These are phyloP conservation scores for Cornus suecica DNA, from an alignment of 148 eudicot species.

Conservation along the genomic window DNA sequence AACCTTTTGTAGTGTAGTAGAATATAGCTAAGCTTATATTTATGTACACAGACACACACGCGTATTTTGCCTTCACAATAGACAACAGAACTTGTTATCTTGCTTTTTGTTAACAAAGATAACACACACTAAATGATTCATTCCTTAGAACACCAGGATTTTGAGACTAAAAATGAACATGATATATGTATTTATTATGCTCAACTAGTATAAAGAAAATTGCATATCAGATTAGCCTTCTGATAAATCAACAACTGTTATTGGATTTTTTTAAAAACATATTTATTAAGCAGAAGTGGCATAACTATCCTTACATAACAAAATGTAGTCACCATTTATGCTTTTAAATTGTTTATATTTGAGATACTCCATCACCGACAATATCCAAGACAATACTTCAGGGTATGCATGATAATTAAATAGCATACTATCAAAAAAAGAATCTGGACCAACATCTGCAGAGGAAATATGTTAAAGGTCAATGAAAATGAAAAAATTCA, in stretches of 20 bases:
- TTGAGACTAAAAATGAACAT: background rate
- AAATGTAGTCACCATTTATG: background rate
- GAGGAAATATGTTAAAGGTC: too few species aligned
- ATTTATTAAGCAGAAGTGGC: background rate
- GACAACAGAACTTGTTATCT: too few species aligned
- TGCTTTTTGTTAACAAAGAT: too few species aligned
- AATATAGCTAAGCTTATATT: too few species aligned
- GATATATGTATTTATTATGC: too few species aligned
- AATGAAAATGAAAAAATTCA: background rate
- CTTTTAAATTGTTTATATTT: background rate
- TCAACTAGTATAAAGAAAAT: background rate
- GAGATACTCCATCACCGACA: background rate
- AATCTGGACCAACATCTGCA: background rate
- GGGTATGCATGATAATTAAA: background rate
- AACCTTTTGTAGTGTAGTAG: too few species aligned
- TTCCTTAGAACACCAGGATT: background rate
- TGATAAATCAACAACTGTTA: background rate
- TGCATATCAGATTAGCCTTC: background rate
- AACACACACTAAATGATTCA: too few species aligned
- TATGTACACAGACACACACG: too few species aligned
- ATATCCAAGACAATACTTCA: background rate
- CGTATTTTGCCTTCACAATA: too few species aligned
- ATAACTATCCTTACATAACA: background rate
- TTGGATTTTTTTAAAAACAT: background rate
- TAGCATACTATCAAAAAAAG: background rate